These are phyloP conservation scores for Tulasnella sp. DNA, from an alignment of 768 basidiomycete species.

Conservation along the genomic window DNA sequence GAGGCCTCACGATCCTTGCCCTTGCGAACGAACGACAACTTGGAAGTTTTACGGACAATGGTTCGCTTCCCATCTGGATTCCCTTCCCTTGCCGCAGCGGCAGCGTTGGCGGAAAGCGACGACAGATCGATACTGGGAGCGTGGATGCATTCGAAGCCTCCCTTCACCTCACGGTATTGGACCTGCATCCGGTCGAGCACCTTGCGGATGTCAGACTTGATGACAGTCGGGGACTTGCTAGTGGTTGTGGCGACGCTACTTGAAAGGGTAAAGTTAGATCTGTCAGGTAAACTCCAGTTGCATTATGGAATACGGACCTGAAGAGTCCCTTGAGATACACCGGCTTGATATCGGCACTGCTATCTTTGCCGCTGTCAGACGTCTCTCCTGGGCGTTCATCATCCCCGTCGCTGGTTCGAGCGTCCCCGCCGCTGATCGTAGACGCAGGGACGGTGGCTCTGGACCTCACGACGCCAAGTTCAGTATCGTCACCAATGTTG, in stretches of 20 bases:
- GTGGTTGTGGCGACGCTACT: constrained; percentile 83
- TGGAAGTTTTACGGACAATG: constrained; percentile 52
- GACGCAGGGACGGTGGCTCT: background rate
- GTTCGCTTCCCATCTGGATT: constrained; percentile 31
- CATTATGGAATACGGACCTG: constrained; percentile 46
- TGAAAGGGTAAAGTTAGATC: constrained; percentile 28
- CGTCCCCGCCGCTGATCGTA: background rate
- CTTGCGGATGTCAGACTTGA: constrained; percentile 75
- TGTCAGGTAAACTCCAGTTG: constrained; percentile 7
- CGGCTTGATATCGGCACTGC: constrained; percentile 65
- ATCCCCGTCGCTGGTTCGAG: background rate
- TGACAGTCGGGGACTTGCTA: constrained; percentile 69
- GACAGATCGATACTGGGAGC: constrained; percentile 87
- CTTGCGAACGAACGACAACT: constrained; percentile 59
- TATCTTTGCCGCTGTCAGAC: constrained; percentile 43
- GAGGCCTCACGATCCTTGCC: constrained; percentile 38
- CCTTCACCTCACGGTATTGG: constrained; percentile 81
- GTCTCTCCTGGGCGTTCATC: constrained; percentile 32
- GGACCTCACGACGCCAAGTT: background rate
- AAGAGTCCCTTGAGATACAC: constrained; percentile 94
- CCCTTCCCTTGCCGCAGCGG: background rate
- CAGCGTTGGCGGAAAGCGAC: constrained; percentile 39
- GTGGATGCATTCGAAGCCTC: constrained; percentile 95
- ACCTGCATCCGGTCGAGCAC: constrained; percentile 94
- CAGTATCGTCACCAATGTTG: background rate